Conservation (phyloP, 192 early-diverging fungal genomes). For the Borealophlyctis nickersoniae region DNA sequence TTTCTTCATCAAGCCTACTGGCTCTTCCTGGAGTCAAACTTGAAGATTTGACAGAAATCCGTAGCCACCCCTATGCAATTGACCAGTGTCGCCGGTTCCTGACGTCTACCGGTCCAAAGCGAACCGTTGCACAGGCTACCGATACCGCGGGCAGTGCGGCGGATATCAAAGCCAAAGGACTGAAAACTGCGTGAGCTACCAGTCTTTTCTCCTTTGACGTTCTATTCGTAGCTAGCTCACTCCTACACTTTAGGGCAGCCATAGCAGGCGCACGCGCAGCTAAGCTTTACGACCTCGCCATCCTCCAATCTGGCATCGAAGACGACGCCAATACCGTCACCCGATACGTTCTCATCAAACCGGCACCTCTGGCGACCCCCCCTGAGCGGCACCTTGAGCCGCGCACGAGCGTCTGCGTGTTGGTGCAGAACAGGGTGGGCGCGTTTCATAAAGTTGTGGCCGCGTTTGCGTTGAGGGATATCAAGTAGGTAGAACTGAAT, state of each 20-base stretch:
- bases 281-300: slow-evolving; percentile 24
- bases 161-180: slow-evolving; percentile 10
- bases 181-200: slow-evolving; percentile 1
- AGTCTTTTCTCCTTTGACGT: neutral
- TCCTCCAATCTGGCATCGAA: slow-evolving; percentile 22
- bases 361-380: no score
- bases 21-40: slow-evolving; percentile 25
- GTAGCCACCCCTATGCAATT: slow-evolving; percentile 34
- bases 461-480: slow-evolving; percentile 35
- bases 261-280: slow-evolving; percentile 25
- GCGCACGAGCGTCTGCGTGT: slow-evolving; percentile 26
- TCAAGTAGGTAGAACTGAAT: slow-evolving; percentile 28
- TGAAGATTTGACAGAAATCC: slow-evolving; percentile 24
- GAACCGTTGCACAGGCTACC: slow-evolving; percentile 16
- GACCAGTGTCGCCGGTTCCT: slow-evolving; percentile 38
- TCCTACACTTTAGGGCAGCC: slow-evolving; percentile 19
- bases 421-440: slow-evolving; percentile 30
- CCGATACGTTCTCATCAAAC: slow-evolving; percentile 28
- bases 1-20: slow-evolving; percentile 5
- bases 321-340: slow-evolving; percentile 26
- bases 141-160: slow-evolving; percentile 31
- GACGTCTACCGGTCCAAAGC: neutral
- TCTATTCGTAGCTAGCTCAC: neutral
- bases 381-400: slow-evolving; percentile 30
- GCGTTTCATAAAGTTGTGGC: slow-evolving; percentile 27